phyloP scores from a whole-genome alignment of 2,329 filamentous ascomycete genomes.

The Fusarium euwallaceae region DNA sequence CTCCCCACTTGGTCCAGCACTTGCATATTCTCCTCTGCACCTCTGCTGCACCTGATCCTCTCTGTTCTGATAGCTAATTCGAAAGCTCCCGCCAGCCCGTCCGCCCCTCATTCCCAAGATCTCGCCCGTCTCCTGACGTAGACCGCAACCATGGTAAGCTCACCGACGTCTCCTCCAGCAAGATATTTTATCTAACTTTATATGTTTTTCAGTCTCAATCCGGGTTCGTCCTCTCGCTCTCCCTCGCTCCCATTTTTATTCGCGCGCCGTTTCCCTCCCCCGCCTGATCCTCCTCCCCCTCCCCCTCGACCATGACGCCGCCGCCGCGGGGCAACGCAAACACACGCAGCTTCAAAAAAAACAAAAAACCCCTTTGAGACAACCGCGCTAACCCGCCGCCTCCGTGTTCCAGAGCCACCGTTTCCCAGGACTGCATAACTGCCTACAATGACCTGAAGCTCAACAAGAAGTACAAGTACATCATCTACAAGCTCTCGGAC shows the following conservation, averaged over 20 bases:
- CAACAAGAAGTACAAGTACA: constrained; percentile 84
- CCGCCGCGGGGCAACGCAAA: constrained; percentile 41
- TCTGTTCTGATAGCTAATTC: constrained; percentile 42
- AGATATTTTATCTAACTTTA: constrained; percentile 30
- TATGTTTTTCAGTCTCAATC: constrained; percentile 70
- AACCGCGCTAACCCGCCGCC: constrained; percentile 42
- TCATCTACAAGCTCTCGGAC: constrained; percentile 90
- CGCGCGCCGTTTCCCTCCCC: constrained; percentile 25
- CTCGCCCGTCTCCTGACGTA: constrained; percentile 48
- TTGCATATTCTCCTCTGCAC: neutral
- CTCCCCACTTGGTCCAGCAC: neutral
- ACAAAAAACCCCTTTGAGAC: constrained; percentile 18
- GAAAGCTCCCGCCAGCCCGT: constrained; percentile 43
- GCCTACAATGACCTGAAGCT: constrained; percentile 88
- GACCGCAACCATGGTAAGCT: constrained; percentile 59
- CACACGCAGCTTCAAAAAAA: constrained; percentile 15
- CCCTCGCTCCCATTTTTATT: constrained; percentile 16
- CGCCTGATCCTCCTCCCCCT: constrained; percentile 19
- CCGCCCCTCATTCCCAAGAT: constrained; percentile 44
- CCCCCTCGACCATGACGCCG: constrained; percentile 34
- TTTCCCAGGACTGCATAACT: constrained; percentile 77
- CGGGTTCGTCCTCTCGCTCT: constrained; percentile 61
- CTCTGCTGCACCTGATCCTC: constrained; percentile 1
- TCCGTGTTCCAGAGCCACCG: constrained; percentile 70
- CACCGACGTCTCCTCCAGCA: constrained; percentile 26